These are phyloP conservation scores for Talaromyces sp. DNA, from an alignment of 2,329 filamentous ascomycete species.

Conservation along the genomic window DNA sequence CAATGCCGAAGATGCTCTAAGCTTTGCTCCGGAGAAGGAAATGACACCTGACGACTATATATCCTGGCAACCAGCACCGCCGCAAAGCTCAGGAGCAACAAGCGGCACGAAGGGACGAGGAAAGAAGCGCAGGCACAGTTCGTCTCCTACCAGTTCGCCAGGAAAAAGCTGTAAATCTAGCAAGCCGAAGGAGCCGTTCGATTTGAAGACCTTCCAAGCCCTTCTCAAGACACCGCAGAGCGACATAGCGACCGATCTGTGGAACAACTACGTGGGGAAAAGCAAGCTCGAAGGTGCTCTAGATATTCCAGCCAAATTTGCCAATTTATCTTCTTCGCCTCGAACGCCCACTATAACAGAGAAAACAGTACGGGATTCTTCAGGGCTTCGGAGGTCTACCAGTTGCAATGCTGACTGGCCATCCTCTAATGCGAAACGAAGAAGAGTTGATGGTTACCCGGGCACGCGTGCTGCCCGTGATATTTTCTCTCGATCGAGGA, in stretches of 20 bases:
- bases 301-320: slow-evolving; percentile 53
- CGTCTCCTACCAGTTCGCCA: slow-evolving; percentile 66
- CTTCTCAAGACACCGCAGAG: slow-evolving; percentile 61
- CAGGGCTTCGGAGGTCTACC: slow-evolving; percentile 56
- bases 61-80: slow-evolving; percentile 50
- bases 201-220: slow-evolving; percentile 54
- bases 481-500: slow-evolving; percentile 36
- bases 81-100: slow-evolving; percentile 34
- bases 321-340: slow-evolving; percentile 64
- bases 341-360: slow-evolving; percentile 50
- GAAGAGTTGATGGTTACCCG: slow-evolving; percentile 49
- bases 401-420: slow-evolving; percentile 68
- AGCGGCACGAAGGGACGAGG: slow-evolving; percentile 43
- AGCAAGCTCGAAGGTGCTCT: slow-evolving; percentile 39
- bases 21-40: slow-evolving; percentile 41
- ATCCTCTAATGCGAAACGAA: slow-evolving; percentile 54
- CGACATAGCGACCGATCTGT: slow-evolving; percentile 68
- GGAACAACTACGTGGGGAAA: slow-evolving; percentile 65
- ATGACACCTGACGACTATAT: slow-evolving; percentile 56
- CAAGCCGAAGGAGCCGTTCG: slow-evolving; percentile 42
- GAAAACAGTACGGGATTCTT: slow-evolving; percentile 37
- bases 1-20: slow-evolving; percentile 52
- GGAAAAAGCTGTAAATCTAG: slow-evolving; percentile 35
- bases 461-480: slow-evolving; percentile 42
- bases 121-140: slow-evolving; percentile 66